Conservation (phyloP, 805 yeast species). For the Candida pseudofarinosa region DNA sequence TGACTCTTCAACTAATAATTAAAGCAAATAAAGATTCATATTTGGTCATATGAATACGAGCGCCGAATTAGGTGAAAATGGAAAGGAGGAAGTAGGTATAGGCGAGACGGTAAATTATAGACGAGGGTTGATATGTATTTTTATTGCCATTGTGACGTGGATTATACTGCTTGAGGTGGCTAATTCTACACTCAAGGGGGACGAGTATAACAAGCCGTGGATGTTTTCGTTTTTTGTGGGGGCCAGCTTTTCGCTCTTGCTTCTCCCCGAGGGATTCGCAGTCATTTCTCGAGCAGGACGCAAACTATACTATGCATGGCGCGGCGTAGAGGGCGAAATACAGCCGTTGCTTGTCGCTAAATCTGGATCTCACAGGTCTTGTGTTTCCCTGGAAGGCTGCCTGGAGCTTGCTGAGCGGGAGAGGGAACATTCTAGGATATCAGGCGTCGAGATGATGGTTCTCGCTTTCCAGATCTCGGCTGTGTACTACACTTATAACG, state of each 20-base stretch:
- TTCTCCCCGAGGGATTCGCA: conserved; percentile 30
- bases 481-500: conserved; percentile 40
- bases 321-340: neutral
- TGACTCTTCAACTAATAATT: too few species aligned
- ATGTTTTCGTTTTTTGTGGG: conserved; percentile 48
- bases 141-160: conserved; percentile 45
- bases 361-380: neutral
- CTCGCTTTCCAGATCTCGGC: conserved; percentile 39
- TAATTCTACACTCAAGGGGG: conserved; percentile 46
- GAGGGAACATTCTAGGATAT: conserved; percentile 9
- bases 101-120: conserved; percentile 38
- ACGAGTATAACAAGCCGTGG: conserved; percentile 45
- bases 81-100: neutral
- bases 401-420: too few species aligned
- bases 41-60: too few species aligned
- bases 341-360: neutral
- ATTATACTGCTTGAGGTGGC: conserved; percentile 46
- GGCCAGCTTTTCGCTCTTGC: conserved; percentile 42
- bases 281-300: neutral
- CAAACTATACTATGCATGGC: neutral
- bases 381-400: too few species aligned
- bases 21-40: too few species aligned
- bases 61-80: neutral
- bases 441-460: conserved; percentile 24
- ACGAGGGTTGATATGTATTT: conserved; percentile 41